Conservation (phyloP, 352 stramenopile genomes). For the Globisporangium orthogonon region DNA sequence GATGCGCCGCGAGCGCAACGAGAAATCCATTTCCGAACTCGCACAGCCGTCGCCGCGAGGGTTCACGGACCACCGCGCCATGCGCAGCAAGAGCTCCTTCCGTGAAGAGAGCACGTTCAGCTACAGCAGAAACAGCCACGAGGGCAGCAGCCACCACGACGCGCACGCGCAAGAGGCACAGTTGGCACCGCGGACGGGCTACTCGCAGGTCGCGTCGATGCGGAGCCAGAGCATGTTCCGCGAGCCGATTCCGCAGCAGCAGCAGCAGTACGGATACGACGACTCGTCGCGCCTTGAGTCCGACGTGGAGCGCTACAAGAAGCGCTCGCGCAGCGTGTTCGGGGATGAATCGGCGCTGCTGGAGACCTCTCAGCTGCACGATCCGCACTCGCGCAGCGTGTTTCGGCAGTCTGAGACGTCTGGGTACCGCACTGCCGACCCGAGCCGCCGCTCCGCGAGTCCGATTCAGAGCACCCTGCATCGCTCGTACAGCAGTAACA, state of each 20-base stretch:
- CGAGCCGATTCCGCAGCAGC: neutral
- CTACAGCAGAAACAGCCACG: neutral
- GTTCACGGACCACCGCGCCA: neutral
- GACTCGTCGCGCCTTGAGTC: neutral
- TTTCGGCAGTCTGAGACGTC: conserved; percentile 10
- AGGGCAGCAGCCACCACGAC: neutral
- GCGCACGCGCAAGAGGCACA: neutral
- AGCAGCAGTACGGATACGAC: neutral
- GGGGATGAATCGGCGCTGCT: conserved; percentile 8
- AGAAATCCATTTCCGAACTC: neutral
- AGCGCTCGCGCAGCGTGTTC: conserved; percentile 27
- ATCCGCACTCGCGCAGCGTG: conserved; percentile 19
- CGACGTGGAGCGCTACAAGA: conserved; percentile 15
- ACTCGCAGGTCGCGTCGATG: conserved; percentile 10
- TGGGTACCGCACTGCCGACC: neutral
- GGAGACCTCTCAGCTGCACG: conserved; percentile 18
- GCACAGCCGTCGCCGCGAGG: neutral
- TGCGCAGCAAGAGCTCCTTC: conserved; percentile 8
- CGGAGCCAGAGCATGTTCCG: conserved; percentile 11
- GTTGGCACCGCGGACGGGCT: conserved; percentile 1
- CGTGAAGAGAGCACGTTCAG: conserved; percentile 4
- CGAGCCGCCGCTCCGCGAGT: neutral
- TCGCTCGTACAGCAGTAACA: neutral
- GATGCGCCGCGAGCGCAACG: conserved; percentile 9
- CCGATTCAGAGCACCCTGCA: neutral